phyloP scores from a whole-genome alignment of 768 basidiomycete genomes.

The Mycena polygramma region DNA sequence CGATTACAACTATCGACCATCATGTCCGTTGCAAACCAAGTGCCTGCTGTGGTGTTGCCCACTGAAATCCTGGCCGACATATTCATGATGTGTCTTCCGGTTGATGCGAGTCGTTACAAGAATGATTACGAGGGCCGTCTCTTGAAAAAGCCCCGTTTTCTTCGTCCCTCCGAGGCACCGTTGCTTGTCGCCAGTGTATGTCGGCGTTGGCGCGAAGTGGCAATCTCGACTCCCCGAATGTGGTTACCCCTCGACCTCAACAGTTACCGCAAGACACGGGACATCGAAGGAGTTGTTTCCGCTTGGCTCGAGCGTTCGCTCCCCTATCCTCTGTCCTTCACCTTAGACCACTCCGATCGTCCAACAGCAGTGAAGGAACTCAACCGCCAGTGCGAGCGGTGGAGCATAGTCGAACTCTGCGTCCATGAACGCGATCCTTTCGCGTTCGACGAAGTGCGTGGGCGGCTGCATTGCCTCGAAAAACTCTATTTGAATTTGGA shows the following conservation, averaged over 20 bases:
- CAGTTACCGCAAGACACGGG: not conserved
- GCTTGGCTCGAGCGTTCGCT: slow-evolving; percentile 7
- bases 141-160: too few relatives aligned
- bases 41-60: too few relatives aligned
- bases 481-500: not conserved
- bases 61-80: too few relatives aligned
- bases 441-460: slow-evolving; percentile 4
- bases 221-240: slow-evolving; percentile 9
- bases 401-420: slow-evolving; percentile 6
- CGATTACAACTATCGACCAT: too few relatives aligned
- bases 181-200: slow-evolving; percentile 10
- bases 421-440: not conserved
- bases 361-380: not conserved
- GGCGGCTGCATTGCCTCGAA: not conserved
- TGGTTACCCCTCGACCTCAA: not conserved
- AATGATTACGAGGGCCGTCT: too few relatives aligned
- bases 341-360: not conserved
- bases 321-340: slow-evolving; percentile 9
- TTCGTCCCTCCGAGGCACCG: not conserved
- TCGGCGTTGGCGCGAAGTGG: slow-evolving; percentile 11
- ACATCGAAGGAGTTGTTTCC: not conserved
- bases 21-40: too few relatives aligned
- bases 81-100: too few relatives aligned
- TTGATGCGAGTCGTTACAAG: too few relatives aligned
- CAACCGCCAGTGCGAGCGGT: slow-evolving; percentile 16